A percentile compares a stretch with the other conserved stretches of the same genome.
Conservation (phyloP, 2,329 filamentous ascomycete genomes). For the Penicillium sp. region DNA sequence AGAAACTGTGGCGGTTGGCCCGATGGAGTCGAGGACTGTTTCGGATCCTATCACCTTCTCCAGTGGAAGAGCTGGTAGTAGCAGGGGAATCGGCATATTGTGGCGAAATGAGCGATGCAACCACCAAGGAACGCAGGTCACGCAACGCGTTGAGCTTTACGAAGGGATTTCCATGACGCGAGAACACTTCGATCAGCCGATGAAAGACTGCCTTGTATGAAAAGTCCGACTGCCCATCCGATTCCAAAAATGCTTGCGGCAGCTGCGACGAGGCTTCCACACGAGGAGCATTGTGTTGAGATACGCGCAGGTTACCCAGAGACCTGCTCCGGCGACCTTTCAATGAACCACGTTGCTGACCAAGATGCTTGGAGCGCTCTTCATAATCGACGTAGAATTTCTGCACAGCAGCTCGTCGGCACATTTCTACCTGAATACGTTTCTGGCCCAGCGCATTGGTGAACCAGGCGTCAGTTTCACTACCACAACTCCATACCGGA, state of each 20-base stretch:
- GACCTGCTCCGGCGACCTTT: conserved; percentile 36
- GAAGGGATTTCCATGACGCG: conserved; percentile 82
- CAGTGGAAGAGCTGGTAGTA: neutral
- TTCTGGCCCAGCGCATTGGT: conserved; percentile 51
- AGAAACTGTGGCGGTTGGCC: conserved; percentile 33
- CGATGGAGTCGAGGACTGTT: conserved; percentile 10
- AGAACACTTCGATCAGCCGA: conserved; percentile 78
- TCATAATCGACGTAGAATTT: conserved; percentile 40
- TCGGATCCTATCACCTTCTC: conserved; percentile 1
- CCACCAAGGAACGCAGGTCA: conserved; percentile 78
- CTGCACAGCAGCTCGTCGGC: conserved; percentile 38
- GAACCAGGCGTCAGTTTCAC: conserved; percentile 91
- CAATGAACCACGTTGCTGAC: conserved; percentile 21
- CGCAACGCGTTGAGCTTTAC: conserved; percentile 79
- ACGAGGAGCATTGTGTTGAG: conserved; percentile 1
- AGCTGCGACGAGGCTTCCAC: conserved; percentile 5
- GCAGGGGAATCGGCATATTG: conserved; percentile 36
- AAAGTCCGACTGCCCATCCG: conserved; percentile 51
- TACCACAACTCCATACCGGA: conserved; percentile 80
- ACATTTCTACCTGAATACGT: conserved; percentile 43
- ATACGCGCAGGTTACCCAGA: conserved; percentile 25
- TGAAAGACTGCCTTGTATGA: conserved; percentile 78
- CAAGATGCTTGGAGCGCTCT: conserved; percentile 28
- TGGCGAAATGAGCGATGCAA: conserved; percentile 66
- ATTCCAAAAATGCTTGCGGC: neutral